Evolutionary conservation across 352 stramenopile genomes (phyloP).

Genomic region (Paralagenidium karlingii): DNA sequence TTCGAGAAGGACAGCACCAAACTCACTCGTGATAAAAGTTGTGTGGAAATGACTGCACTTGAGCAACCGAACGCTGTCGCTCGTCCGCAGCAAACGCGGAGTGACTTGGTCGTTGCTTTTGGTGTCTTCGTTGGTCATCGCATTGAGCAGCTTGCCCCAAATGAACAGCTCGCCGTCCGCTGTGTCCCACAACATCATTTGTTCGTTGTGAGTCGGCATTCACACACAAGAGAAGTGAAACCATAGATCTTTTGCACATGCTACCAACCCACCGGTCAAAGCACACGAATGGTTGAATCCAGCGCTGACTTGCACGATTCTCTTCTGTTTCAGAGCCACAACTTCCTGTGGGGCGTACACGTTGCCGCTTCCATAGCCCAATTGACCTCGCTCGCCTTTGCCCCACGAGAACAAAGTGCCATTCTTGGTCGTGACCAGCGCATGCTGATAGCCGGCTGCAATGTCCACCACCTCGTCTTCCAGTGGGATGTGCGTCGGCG

Average conservation of each 20-base stretch:
- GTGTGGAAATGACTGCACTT: slow-evolving; percentile 80
- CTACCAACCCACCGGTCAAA: slow-evolving; percentile 21
- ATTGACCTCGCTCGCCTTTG: slow-evolving; percentile 69
- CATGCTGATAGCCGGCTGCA: slow-evolving; percentile 67
- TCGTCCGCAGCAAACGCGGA: slow-evolving; percentile 55
- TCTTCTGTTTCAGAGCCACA: slow-evolving; percentile 60
- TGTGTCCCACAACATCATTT: slow-evolving; percentile 3
- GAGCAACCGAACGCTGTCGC: slow-evolving; percentile 44
- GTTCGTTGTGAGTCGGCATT: slow-evolving; percentile 1
- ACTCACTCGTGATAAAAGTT: slow-evolving; percentile 59
- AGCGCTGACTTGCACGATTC: slow-evolving; percentile 43
- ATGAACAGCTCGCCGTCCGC: slow-evolving; percentile 69
- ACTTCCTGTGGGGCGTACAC: slow-evolving; percentile 55
- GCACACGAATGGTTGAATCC: slow-evolving; percentile 79
- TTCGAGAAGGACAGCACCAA: not conserved
- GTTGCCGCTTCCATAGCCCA: slow-evolving; percentile 73
- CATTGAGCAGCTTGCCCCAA: slow-evolving; percentile 66
- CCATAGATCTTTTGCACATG: not conserved
- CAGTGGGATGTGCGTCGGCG: slow-evolving; percentile 38
- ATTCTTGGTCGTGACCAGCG: slow-evolving; percentile 42
- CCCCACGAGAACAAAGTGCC: slow-evolving; percentile 71
- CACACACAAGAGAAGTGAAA: not conserved
- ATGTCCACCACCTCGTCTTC: slow-evolving; percentile 51
- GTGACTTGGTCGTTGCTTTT: slow-evolving; percentile 57
- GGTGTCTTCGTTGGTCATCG: slow-evolving; percentile 26